Evolutionary conservation across 2,329 filamentous ascomycete species (phyloP).

Genomic region (Alternaria gaisen): DNA sequence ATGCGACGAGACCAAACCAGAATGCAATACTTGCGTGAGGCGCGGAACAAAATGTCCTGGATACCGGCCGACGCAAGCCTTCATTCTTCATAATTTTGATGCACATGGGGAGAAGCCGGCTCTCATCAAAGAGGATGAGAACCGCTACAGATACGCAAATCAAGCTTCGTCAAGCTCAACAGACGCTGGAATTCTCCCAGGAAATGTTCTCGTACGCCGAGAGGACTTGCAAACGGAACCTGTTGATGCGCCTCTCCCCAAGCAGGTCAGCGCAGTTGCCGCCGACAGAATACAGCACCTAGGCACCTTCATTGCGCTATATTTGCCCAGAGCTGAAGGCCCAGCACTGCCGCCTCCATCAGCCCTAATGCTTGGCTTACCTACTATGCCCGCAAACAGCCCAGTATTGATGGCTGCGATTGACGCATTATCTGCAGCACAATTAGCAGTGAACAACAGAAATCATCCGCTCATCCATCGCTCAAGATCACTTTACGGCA

Average conservation of each 20-base stretch:
- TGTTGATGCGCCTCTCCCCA: constrained; percentile 34
- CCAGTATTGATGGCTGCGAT: constrained; percentile 43
- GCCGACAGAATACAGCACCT: constrained; percentile 49
- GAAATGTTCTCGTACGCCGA: constrained; percentile 19
- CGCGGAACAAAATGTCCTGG: constrained; percentile 49
- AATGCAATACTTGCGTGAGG: constrained; percentile 47
- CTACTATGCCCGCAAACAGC: constrained; percentile 42
- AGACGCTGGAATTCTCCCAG: constrained; percentile 8
- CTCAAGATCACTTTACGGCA: constrained; percentile 47
- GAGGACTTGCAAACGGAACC: constrained; percentile 21
- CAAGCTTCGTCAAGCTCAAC: constrained; percentile 21
- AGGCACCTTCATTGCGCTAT: constrained; percentile 44
- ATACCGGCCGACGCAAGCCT: constrained; percentile 47
- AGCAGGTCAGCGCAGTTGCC: constrained; percentile 45
- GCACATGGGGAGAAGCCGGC: constrained; percentile 38
- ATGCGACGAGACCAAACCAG: constrained; percentile 48
- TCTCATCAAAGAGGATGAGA: constrained; percentile 48
- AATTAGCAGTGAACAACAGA: constrained; percentile 45
- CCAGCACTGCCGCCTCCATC: constrained; percentile 47
- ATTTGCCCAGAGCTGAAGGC: constrained; percentile 40
- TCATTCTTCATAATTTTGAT: constrained; percentile 48
- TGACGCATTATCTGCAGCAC: constrained; percentile 47
- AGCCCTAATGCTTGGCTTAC: constrained; percentile 45
- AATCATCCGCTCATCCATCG: constrained; percentile 43
- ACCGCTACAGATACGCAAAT: constrained; percentile 44